Base-by-base conservation (phyloP, 2,329 filamentous ascomycete species). In the Phymatotrichopsis omnivora region DNA sequence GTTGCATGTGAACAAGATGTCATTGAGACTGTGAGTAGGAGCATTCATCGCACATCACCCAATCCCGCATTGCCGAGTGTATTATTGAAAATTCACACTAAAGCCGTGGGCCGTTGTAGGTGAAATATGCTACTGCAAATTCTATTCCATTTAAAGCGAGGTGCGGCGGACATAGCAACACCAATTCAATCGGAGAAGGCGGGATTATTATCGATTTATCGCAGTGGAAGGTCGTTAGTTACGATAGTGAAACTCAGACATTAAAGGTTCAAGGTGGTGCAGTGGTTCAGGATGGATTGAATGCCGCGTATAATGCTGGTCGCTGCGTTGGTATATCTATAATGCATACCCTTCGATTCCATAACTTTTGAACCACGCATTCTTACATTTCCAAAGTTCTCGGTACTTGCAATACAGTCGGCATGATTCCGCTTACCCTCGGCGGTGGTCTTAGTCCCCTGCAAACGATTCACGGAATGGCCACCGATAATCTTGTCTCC, bases 391-490 rank as follows among this genome's bases (percentile, higher is more conserved):
- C n/a, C n/a, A n/a, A n/a, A 56, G 55, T 56, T 20, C 28, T 62
- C 6, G 61, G 57, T 14, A 61, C 60, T 31, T 60, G 57, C 10
- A 62, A 62, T 25, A 56, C 58, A 3, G 58, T 63, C 4, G 60
- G 60, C 1, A 58, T 65, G 42, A 52, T 61, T 17, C 62, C 62
- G 7, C 62, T 62, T 1, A 60, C 57, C 5, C 45, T 47, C 14
- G 64, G 65, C 29, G 67, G 65, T 37, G 67, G 67, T 6, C 64
- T 68, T 44, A 66, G 65, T 2, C 64, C 65, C 0, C 45, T 68
- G 20, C 56, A 60, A 4, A 55, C 56, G 11, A 60, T 61, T 8
- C 62, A 64, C 23, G 65, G 64, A 1, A 60, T 65, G 57, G 62
- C 60, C 24, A 58, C 61, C 24, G 62, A 65, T 35, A 59, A 61